Evolutionary conservation across 306 rosid genomes (phyloP), one percentile per base, ranked within the genome.

Genomic region (Vachellia collinsii): DNA sequence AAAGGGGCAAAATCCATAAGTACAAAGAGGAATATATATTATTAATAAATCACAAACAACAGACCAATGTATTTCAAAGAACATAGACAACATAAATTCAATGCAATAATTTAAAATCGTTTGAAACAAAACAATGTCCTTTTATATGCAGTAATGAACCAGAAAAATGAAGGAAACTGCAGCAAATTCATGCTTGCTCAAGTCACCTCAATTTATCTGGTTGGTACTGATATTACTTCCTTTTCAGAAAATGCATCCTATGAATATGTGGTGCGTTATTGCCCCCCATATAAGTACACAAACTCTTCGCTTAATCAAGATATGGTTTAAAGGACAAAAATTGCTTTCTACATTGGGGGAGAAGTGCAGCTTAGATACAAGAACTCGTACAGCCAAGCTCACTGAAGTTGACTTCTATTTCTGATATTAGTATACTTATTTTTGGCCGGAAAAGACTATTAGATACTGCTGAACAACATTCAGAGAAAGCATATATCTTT

Each of bases 1-100:
- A 82, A 83, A 84, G 59, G 53, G 82, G 81, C 11, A 80, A 36
- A 69, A 22, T 69, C 34, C 83, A 73, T 61, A 70, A 74, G 51
- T 72, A 68, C 63, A 47, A 50, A 56, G 79, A 70, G 46, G 34
- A 69, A 10, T 63, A 68, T 63, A 68, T 63, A 81, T 70, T n/a
- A 47, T 59, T 54, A 64, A 73, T 66, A 38, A 13, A 1, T 6
- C 13, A 73, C 17, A 61, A 25, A 56, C 47, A 74, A 29, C 58
- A 74, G 54, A 6, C 79, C 17, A 63, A 58, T 58, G 50, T 68
- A 70, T 74, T 61, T 70, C 71, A 42, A 43, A 66, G 7, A 79
- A 70, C 61, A 62, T 3, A 76, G 34, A 6, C 14, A 76, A 51
- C 42, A 56, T 22, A 81, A 80, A 64, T 62, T 74, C 71, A 76